Percentiles rank a stretch among this genome's conserved stretches.
phyloP scores from a whole-genome alignment of 129 eudicot species.

The Heracleum sosnowskyi region DNA sequence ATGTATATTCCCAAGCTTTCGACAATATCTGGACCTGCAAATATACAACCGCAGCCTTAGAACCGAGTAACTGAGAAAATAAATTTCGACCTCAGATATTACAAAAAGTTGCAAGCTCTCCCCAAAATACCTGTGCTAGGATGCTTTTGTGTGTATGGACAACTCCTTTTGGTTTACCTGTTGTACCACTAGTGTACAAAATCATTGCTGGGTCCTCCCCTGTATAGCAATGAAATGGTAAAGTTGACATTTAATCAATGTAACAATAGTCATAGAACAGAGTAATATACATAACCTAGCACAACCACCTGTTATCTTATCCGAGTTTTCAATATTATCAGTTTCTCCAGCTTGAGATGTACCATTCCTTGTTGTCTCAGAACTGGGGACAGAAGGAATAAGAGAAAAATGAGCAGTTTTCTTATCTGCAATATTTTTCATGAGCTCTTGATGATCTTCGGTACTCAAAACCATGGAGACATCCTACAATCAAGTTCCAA shows the following conservation, averaged over 20 bases:
- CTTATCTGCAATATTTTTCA: constrained; percentile 69
- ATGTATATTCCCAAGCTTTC: constrained; percentile 86
- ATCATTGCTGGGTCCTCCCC: constrained; percentile 83
- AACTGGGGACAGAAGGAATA: constrained; percentile 58
- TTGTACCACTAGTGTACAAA: constrained; percentile 95
- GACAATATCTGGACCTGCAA: constrained; percentile 88
- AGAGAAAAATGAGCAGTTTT: constrained; percentile 59
- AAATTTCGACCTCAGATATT: not conserved
- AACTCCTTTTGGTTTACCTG: constrained; percentile 98
- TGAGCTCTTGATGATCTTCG: constrained; percentile 75
- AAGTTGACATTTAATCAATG: not conserved
- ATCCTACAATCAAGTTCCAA: constrained; percentile 43
- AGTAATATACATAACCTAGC: not conserved
- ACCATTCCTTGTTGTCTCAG: constrained; percentile 20
- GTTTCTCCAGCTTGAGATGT: constrained; percentile 17
- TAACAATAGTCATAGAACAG: not conserved
- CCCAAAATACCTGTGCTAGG: constrained; percentile 73
- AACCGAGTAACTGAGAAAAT: not conserved
- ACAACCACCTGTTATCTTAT: constrained; percentile 44
- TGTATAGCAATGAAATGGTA: constrained; percentile 15
- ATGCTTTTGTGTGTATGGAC: constrained; percentile 87
- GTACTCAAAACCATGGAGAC: constrained; percentile 86
- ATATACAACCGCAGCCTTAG: not conserved
- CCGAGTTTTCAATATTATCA: constrained; percentile 24
- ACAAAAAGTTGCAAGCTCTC: not conserved